A percentile compares a stretch with the other conserved stretches of the same genome.
phyloP scores from a whole-genome alignment of 306 rosid species.

The Malus fusca region DNA sequence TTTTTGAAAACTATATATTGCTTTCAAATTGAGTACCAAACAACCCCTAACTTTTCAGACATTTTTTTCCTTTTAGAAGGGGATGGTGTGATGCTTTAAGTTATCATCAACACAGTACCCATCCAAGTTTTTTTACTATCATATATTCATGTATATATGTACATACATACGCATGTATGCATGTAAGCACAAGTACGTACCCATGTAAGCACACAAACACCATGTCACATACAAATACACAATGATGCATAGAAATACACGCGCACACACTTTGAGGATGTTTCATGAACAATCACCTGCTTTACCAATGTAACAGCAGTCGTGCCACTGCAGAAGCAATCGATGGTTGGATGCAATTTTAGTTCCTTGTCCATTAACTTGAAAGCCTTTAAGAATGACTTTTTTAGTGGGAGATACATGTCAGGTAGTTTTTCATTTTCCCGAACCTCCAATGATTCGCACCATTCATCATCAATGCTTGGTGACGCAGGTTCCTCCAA shows the following conservation, averaged over 20 bases:
- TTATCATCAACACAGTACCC: neutral
- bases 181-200: neutral
- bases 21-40: no score
- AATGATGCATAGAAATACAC: neutral
- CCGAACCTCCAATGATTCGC: conserved; percentile 23
- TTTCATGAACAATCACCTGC: conserved; percentile 28
- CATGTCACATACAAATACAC: neutral
- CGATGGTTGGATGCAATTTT: conserved; percentile 32
- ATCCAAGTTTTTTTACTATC: no score
- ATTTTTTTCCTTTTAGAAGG: neutral
- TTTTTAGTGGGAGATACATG: conserved; percentile 31
- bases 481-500: conserved; percentile 24
- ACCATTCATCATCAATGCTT: conserved; percentile 28
- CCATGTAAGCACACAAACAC: neutral
- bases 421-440: conserved; percentile 29
- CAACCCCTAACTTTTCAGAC: neutral
- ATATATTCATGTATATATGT: no score
- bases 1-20: no score
- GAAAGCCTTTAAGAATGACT: conserved; percentile 38
- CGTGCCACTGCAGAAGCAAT: conserved; percentile 51
- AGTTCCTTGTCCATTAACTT: conserved; percentile 49
- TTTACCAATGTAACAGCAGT: conserved; percentile 42
- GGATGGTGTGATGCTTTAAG: neutral
- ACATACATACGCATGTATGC: no score
- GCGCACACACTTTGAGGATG: neutral